Conservation (phyloP, 2,329 filamentous ascomycete genomes). For the Aureobasidium leucospermi region DNA sequence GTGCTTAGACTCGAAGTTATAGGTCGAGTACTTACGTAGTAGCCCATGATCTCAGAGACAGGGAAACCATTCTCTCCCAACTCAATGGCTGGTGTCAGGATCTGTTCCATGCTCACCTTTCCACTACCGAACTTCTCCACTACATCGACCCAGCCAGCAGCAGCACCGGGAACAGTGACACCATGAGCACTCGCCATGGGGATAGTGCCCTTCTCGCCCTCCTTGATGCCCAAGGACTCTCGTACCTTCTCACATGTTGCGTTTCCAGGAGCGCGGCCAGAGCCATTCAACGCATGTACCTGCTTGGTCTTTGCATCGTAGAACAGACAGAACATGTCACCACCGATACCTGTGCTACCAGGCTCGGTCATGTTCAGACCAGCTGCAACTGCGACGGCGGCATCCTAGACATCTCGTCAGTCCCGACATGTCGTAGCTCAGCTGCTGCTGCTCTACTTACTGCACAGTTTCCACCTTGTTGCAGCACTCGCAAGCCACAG, state of each 20-base stretch:
- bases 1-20: background rate
- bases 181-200: slow-evolving; percentile 71
- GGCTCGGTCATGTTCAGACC: slow-evolving; percentile 92
- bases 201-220: slow-evolving; percentile 52
- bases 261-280: slow-evolving; percentile 69
- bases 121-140: slow-evolving; percentile 85
- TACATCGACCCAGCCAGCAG: slow-evolving; percentile 88
- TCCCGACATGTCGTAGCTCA: slow-evolving; percentile 6
- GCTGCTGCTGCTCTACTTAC: slow-evolving; percentile 43
- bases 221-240: slow-evolving; percentile 58
- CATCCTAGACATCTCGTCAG: slow-evolving; percentile 54
- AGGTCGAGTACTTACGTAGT: slow-evolving; percentile 50
- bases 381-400: slow-evolving; percentile 90
- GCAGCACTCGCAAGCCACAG: slow-evolving; percentile 78
- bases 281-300: slow-evolving; percentile 84
- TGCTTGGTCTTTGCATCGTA: slow-evolving; percentile 78
- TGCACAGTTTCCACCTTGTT: slow-evolving; percentile 85
- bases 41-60: slow-evolving; percentile 70
- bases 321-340: slow-evolving; percentile 94
- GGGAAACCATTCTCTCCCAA: slow-evolving; percentile 85
- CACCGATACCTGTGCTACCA: slow-evolving; percentile 86
- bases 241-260: slow-evolving; percentile 64
- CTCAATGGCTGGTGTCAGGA: slow-evolving; percentile 75
- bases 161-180: slow-evolving; percentile 81
- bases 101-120: slow-evolving; percentile 66